Evolutionary conservation across 176 grass and related monocot genomes (phyloP).

Genomic region (Raddia guianensis): DNA sequence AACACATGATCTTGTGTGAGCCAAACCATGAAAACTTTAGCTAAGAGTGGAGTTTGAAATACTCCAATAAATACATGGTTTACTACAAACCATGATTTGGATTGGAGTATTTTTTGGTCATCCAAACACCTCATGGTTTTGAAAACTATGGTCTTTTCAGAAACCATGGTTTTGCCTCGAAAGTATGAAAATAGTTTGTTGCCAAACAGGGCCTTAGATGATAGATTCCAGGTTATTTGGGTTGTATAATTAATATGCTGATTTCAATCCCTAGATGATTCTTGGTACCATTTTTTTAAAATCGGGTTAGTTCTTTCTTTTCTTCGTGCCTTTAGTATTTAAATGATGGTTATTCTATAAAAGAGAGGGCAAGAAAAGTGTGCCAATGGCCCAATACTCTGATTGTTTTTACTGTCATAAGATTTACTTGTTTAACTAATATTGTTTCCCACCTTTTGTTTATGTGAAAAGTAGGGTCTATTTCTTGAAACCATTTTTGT

Average conservation of each 20-base stretch:
- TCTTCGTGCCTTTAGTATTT: neutral
- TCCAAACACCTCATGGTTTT: too few species aligned
- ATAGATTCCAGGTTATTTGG: neutral
- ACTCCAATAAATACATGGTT: too few species aligned
- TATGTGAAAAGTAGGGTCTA: too few species aligned
- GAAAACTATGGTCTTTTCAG: too few species aligned
- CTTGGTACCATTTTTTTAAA: neutral
- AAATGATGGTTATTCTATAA: neutral
- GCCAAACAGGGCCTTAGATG: neutral
- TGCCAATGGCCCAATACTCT: too few species aligned
- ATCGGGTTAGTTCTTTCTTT: neutral
- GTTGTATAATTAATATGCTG: neutral
- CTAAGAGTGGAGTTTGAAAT: too few species aligned
- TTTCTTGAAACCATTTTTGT: neutral
- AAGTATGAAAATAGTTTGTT: too few species aligned
- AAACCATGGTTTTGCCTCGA: too few species aligned
- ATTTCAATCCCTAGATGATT: constrained; percentile 7
- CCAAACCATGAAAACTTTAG: too few species aligned
- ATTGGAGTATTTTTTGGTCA: too few species aligned
- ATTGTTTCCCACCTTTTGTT: neutral
- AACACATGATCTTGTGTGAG: too few species aligned
- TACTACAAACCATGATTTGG: too few species aligned
- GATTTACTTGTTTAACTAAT: constrained; percentile 21
- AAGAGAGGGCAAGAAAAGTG: neutral
- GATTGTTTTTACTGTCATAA: neutral